phyloP scores from a whole-genome alignment of 129 eudicot genomes.

The Artemisia tridentata region DNA sequence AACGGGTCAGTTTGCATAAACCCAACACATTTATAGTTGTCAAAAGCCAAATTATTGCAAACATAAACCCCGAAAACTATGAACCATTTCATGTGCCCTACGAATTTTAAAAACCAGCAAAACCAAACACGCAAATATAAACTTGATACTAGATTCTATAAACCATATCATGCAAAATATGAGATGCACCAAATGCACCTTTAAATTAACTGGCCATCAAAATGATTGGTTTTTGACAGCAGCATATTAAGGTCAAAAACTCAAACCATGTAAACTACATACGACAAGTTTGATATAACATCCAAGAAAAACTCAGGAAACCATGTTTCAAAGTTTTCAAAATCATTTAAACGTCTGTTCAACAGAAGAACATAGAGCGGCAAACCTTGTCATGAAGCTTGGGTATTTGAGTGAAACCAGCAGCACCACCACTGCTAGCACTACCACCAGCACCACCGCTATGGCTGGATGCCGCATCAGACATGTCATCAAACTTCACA shows the following conservation, averaged over 20 bases:
- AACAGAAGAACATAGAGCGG: constrained; percentile 88
- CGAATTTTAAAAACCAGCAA: too few relatives aligned
- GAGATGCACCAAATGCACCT: background rate
- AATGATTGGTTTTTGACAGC: background rate
- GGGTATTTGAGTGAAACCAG: constrained; percentile 56
- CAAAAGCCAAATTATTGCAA: too few relatives aligned
- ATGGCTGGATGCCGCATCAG: constrained; percentile 60
- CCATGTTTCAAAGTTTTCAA: background rate
- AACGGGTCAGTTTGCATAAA: too few relatives aligned
- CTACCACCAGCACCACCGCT: constrained; percentile 50
- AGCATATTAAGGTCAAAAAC: background rate
- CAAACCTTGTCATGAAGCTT: constrained; percentile 46
- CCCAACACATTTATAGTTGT: too few relatives aligned
- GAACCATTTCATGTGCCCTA: too few relatives aligned
- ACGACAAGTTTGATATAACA: background rate
- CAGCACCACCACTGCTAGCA: constrained; percentile 23
- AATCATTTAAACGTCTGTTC: background rate
- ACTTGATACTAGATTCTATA: background rate
- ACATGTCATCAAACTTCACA: constrained; percentile 64
- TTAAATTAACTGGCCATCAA: background rate
- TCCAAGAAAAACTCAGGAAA: background rate
- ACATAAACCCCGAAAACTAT: too few relatives aligned
- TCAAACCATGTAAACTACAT: background rate
- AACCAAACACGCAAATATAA: background rate
- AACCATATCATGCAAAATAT: constrained; percentile 10